Evolutionary conservation across 768 basidiomycete genomes (phyloP).

Genomic region (Tulasnella calospora): DNA sequence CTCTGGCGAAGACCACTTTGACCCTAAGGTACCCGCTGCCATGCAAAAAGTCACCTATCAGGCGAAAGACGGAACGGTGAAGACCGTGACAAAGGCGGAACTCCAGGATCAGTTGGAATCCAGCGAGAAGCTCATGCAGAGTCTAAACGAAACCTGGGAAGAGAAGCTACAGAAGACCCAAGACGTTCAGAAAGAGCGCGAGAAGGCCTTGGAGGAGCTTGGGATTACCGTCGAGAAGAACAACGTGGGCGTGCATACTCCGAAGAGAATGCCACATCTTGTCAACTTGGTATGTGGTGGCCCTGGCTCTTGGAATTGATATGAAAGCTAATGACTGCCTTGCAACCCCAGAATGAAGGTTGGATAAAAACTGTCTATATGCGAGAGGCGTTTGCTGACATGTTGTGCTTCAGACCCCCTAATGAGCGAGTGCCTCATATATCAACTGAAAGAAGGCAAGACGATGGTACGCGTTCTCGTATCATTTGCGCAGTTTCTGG

Average conservation of each 20-base stretch:
- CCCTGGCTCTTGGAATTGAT: background rate
- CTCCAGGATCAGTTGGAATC: slow-evolving; percentile 94
- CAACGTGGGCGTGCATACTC: slow-evolving; percentile 93
- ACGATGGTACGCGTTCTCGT: slow-evolving; percentile 54
- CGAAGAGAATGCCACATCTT: slow-evolving; percentile 95
- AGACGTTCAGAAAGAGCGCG: slow-evolving; percentile 93
- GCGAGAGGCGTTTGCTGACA: slow-evolving; percentile 18
- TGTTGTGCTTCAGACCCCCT: slow-evolving; percentile 62
- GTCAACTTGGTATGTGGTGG: slow-evolving; percentile 73
- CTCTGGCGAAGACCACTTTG: slow-evolving; percentile 68
- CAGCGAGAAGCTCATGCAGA: slow-evolving; percentile 91
- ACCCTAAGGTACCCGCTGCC: slow-evolving; percentile 84
- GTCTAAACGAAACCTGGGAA: slow-evolving; percentile 94
- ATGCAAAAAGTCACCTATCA: slow-evolving; percentile 93
- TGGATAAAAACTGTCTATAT: slow-evolving; percentile 28
- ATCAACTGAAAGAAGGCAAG: slow-evolving; percentile 82
- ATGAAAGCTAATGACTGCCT: background rate
- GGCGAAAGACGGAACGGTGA: slow-evolving; percentile 87
- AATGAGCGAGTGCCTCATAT: slow-evolving; percentile 92
- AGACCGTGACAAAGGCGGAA: slow-evolving; percentile 95
- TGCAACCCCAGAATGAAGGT: slow-evolving; percentile 62
- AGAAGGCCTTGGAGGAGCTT: slow-evolving; percentile 94
- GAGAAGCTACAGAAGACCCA: slow-evolving; percentile 86
- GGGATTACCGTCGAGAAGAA: slow-evolving; percentile 98
- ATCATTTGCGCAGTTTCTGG: slow-evolving; percentile 9